Evolutionary conservation across 805 yeast genomes (phyloP).

Genomic region (Brettanomyces nanus): DNA sequence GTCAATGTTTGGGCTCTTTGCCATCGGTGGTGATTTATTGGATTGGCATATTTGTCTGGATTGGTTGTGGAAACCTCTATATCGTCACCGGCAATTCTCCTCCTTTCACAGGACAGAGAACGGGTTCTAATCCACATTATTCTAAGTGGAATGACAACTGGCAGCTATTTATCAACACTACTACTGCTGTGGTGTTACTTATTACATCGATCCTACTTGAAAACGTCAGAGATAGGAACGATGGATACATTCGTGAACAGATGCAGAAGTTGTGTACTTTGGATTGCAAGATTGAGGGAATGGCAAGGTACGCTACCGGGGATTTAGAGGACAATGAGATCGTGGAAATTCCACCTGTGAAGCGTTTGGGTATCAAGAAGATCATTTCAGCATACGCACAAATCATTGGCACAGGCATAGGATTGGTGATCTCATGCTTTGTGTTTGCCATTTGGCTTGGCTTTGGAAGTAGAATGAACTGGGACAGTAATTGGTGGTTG

Average conservation of each 20-base stretch:
- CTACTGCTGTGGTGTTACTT: slow-evolving; percentile 30
- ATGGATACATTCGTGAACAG: slow-evolving; percentile 21
- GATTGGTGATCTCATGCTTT: slow-evolving; percentile 25
- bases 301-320: slow-evolving; percentile 16
- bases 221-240: slow-evolving; percentile 32
- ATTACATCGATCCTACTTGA: slow-evolving; percentile 30
- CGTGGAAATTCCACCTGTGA: slow-evolving; percentile 21
- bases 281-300: slow-evolving; percentile 25
- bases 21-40: slow-evolving; percentile 27
- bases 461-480: slow-evolving; percentile 29
- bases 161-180: slow-evolving; percentile 36
- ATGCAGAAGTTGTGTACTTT: slow-evolving; percentile 14
- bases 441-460: slow-evolving; percentile 32
- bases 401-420: slow-evolving; percentile 35
- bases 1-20: slow-evolving; percentile 26
- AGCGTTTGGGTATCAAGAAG: slow-evolving; percentile 9
- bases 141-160: slow-evolving; percentile 27
- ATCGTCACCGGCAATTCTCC: slow-evolving; percentile 5
- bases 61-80: slow-evolving; percentile 29
- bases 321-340: slow-evolving; percentile 19
- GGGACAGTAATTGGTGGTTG: slow-evolving; percentile 36
- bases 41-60: slow-evolving; percentile 32
- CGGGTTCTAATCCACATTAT: slow-evolving; percentile 7
- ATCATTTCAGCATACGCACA: slow-evolving; percentile 28
- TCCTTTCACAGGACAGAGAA: slow-evolving; percentile 7